Percentiles rank a stretch among this genome's conserved stretches.
phyloP scores from a whole-genome alignment of 148 eudicot genomes.

The Rhododendron henanense region DNA sequence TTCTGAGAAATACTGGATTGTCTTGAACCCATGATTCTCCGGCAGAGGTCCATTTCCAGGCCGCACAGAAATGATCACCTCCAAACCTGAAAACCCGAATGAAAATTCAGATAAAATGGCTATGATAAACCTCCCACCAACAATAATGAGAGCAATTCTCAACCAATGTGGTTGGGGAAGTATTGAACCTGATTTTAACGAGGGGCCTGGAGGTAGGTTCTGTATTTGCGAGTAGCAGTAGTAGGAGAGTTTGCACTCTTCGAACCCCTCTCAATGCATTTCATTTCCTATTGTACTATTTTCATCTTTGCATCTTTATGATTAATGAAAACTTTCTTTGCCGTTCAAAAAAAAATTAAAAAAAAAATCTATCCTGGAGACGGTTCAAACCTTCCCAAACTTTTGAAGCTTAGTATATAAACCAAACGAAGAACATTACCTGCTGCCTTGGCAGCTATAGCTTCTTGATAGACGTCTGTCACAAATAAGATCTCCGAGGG shows the following conservation, averaged over 20 bases:
- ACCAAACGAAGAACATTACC: slow-evolving; percentile 35
- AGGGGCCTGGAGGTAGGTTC: no score
- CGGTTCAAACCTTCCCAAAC: background rate
- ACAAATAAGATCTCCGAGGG: slow-evolving; percentile 74
- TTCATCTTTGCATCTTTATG: no score
- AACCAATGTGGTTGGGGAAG: background rate
- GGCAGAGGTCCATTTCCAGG: slow-evolving; percentile 92
- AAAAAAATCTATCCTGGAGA: background rate
- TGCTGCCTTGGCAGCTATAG: slow-evolving; percentile 85
- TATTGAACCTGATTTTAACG: background rate
- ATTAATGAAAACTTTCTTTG: no score
- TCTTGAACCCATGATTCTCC: slow-evolving; percentile 82
- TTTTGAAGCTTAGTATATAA: background rate
- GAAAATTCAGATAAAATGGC: background rate
- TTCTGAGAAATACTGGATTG: slow-evolving; percentile 65
- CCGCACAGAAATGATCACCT: slow-evolving; percentile 75
- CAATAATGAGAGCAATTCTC: background rate
- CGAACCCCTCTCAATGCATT: no score
- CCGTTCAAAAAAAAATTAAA: no score
- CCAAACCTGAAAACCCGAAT: slow-evolving; percentile 53
- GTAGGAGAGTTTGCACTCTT: no score
- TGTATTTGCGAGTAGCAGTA: no score
- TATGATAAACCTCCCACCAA: background rate
- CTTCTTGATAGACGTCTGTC: slow-evolving; percentile 91
- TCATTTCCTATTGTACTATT: no score